Conservation (phyloP, 169 alveolate genomes). For the Cryptosporidium ubiquitum region DNA sequence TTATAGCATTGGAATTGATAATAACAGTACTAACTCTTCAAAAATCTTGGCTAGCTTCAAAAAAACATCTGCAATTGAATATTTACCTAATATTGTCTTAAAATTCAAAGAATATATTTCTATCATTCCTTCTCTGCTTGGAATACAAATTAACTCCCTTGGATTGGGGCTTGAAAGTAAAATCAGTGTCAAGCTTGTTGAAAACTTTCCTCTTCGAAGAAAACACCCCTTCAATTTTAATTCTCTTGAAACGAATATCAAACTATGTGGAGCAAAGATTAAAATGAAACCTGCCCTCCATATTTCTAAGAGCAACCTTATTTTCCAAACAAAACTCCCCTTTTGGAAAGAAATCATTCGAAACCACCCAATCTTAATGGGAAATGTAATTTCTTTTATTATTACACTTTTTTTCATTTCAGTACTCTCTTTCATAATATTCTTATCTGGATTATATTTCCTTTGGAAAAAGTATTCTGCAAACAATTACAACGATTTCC, state of each 20-base stretch:
- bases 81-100: constrained; percentile 2
- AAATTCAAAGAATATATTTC: constrained; percentile 39
- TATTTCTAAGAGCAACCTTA: neutral
- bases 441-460: constrained; percentile 16
- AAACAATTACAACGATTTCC: neutral
- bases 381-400: constrained; percentile 1
- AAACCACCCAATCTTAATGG: constrained; percentile 49
- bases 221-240: neutral
- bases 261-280: constrained; percentile 54
- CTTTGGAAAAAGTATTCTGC: constrained; percentile 42
- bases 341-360: constrained; percentile 55
- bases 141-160: constrained; percentile 8
- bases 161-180: constrained; percentile 36
- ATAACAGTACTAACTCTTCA: neutral
- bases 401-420: neutral
- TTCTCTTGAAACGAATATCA: neutral
- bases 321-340: constrained; percentile 40
- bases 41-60: constrained; percentile 24
- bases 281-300: constrained; percentile 59
- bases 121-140: constrained; percentile 23
- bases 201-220: constrained; percentile 40
- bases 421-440: neutral
- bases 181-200: constrained; percentile 5
- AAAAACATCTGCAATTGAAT: constrained; percentile 31
- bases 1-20: neutral